Conservation (phyloP, 257 asterid species). For the Phtheirospermum japonicum region DNA sequence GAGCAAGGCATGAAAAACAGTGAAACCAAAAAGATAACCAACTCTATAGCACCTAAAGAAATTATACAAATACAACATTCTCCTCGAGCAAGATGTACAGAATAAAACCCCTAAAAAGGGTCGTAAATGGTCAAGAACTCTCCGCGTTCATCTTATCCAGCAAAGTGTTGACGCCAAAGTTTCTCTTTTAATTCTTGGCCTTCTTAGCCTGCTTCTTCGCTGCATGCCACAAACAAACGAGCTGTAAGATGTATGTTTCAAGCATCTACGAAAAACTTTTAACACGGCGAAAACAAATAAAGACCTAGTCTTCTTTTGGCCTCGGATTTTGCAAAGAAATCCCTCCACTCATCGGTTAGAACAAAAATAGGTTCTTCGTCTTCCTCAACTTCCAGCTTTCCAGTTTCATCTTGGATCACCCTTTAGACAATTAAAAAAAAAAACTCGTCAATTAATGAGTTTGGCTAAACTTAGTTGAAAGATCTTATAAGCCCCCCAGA, state of each 20-base stretch:
- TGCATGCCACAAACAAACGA: conserved; percentile 30
- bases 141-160: too few relatives aligned
- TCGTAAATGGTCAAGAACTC: not conserved
- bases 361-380: conserved; percentile 74
- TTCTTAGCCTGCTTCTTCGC: conserved; percentile 61
- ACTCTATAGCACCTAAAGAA: too few relatives aligned
- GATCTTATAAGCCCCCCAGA: too few relatives aligned
- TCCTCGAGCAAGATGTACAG: too few relatives aligned
- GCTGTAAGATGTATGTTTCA: conserved; percentile 21
- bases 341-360: conserved; percentile 90
- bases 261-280: not conserved
- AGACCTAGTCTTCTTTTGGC: conserved; percentile 76
- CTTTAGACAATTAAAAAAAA: conserved; percentile 11
- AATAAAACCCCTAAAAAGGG: too few relatives aligned
- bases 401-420: conserved; percentile 35
- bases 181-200: conserved; percentile 36
- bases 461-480: too few relatives aligned
- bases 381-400: conserved; percentile 39
- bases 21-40: too few relatives aligned
- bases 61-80: too few relatives aligned
- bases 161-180: not conserved
- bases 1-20: too few relatives aligned
- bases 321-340: conserved; percentile 84
- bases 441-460: not conserved
- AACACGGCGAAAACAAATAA: not conserved